Percentiles rank a stretch among this genome's conserved stretches.
Evolutionary conservation across 2,329 filamentous ascomycete species (phyloP).

Genomic region (Cladosporium phlei): DNA sequence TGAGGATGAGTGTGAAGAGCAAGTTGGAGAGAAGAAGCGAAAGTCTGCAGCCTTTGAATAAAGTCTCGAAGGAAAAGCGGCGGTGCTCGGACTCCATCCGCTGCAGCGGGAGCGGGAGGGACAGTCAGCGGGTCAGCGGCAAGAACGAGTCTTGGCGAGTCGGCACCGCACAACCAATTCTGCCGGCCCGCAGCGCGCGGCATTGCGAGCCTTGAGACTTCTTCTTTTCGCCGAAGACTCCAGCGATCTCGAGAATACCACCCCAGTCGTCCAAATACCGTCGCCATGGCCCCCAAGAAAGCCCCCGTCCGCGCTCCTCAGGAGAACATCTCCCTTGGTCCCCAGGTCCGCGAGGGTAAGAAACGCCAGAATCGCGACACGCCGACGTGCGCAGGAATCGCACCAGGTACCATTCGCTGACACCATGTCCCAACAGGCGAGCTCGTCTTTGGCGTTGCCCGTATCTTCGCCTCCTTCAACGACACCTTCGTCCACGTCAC

Average conservation of each 20-base stretch:
- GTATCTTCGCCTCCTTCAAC: constrained; percentile 83
- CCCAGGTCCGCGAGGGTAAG: constrained; percentile 88
- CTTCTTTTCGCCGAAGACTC: constrained; percentile 13
- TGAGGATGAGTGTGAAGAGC: neutral
- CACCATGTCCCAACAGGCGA: constrained; percentile 58
- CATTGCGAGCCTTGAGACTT: neutral
- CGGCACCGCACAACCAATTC: constrained; percentile 11
- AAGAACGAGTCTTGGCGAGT: constrained; percentile 1
- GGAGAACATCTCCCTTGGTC: constrained; percentile 98
- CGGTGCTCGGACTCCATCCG: constrained; percentile 8
- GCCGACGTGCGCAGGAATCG: constrained; percentile 13
- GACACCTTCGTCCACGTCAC: constrained; percentile 84
- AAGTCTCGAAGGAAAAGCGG: constrained; percentile 5
- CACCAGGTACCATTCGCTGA: constrained; percentile 21
- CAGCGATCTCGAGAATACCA: constrained; percentile 10
- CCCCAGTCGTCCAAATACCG: constrained; percentile 27
- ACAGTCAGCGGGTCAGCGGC: neutral
- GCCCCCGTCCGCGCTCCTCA: constrained; percentile 69
- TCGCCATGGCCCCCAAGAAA: constrained; percentile 85
- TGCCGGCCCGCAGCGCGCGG: neutral
- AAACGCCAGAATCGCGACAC: constrained; percentile 29
- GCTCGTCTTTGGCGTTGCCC: constrained; percentile 95
- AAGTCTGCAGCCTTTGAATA: constrained; percentile 3
- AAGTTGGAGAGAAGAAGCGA: neutral
- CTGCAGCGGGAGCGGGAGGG: neutral